A percentile compares a stretch with the other conserved stretches of the same genome.
Conservation (phyloP, 2,329 filamentous ascomycete genomes). For the Epichloe coenophiala region DNA sequence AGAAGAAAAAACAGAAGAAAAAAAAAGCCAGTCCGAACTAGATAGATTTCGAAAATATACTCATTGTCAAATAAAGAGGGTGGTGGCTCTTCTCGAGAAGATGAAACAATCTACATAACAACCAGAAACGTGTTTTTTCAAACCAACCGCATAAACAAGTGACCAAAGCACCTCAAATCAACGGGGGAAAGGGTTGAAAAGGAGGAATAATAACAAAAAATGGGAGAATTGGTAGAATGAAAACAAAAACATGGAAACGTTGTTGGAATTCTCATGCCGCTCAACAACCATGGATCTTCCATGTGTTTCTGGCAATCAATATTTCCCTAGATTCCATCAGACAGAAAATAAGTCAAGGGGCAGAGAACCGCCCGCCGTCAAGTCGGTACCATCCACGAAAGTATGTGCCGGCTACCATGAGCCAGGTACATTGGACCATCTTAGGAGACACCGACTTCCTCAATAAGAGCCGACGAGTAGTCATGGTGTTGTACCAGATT, state of each 20-base stretch:
- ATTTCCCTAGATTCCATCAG: no score
- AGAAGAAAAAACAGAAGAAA: accelerated
- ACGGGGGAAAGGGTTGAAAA: not conserved
- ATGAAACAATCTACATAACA: conserved; percentile 18
- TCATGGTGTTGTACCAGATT: conserved; percentile 8
- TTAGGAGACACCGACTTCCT: not conserved
- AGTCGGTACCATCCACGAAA: not conserved
- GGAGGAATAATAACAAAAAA: not conserved
- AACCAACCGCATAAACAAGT: not conserved
- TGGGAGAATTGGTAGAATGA: no score
- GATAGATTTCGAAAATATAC: not conserved
- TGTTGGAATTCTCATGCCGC: not conserved
- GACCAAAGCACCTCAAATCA: not conserved
- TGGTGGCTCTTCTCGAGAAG: conserved; percentile 20
- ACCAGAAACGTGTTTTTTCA: not conserved
- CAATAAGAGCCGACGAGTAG: not conserved
- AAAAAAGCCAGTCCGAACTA: not conserved
- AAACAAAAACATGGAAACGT: not conserved
- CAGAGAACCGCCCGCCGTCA: no score
- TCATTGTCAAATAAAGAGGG: conserved; percentile 5
- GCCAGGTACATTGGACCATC: not conserved
- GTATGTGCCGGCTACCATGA: not conserved
- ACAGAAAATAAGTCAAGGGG: no score
- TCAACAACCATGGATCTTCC: not conserved
- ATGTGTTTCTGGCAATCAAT: not conserved